Base-by-base conservation (phyloP, 1,139 yeast genomes). In the Protomyces lactucae-debilis region DNA sequence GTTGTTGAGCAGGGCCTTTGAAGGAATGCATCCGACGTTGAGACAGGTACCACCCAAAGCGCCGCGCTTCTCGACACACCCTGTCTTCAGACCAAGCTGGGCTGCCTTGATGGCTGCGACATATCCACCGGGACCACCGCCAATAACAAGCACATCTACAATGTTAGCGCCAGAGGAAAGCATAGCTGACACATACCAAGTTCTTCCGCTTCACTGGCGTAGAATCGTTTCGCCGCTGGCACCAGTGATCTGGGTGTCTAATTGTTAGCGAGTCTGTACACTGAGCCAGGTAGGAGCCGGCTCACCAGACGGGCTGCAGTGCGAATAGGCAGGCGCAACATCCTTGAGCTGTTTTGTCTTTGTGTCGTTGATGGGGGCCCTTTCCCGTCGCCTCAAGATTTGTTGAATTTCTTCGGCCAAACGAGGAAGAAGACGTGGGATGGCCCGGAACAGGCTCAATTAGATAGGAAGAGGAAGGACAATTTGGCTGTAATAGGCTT, bases 51-150 rank as follows among this genome's bases (percentile, higher is more conserved):
- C 99, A 69, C 99, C 99, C 70, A 95, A 84, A 45, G 86, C 78
- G 55, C 99, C 99, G 78, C 99, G 87, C 80, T 90, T 91, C 78
- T 95, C 99, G 70, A 95, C 81, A 83, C 99, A 93, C 53, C 97
- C 99, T 66, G 97, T 90, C 64, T 91, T 86, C 72, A 83, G 82
- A 48, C 98, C 98, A 68, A 91, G 82, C 80, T 95, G 99, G 61
- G 99, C 99, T 66, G 97, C 97, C 78, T 90, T 92, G 76, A 95
- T 95, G 74, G 99, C 99, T 66, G 98, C 98, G 71, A 95, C 95
- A 70, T 78, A 78, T 10, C 99, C 99, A 77, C 98, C 99, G 70
- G 99, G 99, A 67, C 99, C 99, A 73, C 97, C 99, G 71, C 99
- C 99, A 74, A 95, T 88, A 71, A 95, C 90, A 10, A 56, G 51